These are phyloP conservation scores for Wakefieldia striispora DNA, from an alignment of 768 basidiomycete species.

Conservation along the genomic window DNA sequence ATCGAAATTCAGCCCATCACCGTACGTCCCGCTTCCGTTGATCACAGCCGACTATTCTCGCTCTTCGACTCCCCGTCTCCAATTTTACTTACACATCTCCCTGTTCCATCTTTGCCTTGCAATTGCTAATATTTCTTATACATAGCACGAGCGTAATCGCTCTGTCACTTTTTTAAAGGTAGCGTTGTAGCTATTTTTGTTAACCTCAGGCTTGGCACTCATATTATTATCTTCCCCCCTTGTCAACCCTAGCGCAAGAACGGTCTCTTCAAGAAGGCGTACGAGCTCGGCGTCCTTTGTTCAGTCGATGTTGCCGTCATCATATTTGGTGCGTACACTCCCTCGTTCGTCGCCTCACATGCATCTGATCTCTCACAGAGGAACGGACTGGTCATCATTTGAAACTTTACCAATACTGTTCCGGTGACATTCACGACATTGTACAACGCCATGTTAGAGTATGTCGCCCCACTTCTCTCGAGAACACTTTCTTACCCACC, in stretches of 20 bases:
- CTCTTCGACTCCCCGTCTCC: conserved; percentile 19
- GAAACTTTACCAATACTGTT: conserved; percentile 83
- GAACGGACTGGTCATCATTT: conserved; percentile 75
- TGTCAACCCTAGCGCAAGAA: conserved; percentile 67
- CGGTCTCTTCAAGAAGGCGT: conserved; percentile 88
- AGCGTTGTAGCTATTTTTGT: conserved; percentile 65
- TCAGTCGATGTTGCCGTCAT: conserved; percentile 88
- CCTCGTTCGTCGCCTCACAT: not conserved
- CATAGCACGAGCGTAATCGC: conserved; percentile 88
- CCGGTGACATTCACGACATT: conserved; percentile 65
- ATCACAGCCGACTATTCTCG: conserved; percentile 20
- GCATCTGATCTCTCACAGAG: conserved; percentile 43
- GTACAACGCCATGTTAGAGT: conserved; percentile 65
- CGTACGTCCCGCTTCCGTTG: conserved; percentile 43
- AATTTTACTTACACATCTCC: conserved; percentile 28
- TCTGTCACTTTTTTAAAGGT: conserved; percentile 91
- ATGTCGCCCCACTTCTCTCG: conserved; percentile 1
- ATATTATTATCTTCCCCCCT: conserved; percentile 26
- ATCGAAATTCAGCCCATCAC: conserved; percentile 82
- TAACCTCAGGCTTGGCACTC: conserved; percentile 36
- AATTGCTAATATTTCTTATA: conserved; percentile 38
- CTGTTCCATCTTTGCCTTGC: conserved; percentile 31
- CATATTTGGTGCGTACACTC: conserved; percentile 63
- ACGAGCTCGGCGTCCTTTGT: conserved; percentile 87
- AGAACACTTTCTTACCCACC: conserved; percentile 10